Conservation (phyloP, 1,284 basidiomycete genomes). For the Ceratobasidium sp. region DNA sequence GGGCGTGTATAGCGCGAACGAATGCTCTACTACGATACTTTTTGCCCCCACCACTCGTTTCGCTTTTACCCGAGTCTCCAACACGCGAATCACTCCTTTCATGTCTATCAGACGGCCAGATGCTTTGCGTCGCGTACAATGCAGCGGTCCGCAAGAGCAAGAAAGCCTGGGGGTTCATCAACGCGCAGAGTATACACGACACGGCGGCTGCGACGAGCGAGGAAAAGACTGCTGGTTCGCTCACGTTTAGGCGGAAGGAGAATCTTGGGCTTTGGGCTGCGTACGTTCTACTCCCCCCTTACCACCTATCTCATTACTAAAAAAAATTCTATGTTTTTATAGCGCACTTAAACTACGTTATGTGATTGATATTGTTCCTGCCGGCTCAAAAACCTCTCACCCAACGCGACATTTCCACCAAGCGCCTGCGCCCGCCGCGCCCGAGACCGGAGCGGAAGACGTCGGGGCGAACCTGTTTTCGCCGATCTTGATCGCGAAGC, state of each 20-base stretch:
- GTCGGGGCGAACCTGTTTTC: conserved; percentile 55
- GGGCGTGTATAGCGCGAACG: conserved; percentile 67
- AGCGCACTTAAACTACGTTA: conserved; percentile 88
- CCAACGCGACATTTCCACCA: conserved; percentile 55
- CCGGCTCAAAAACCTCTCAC: conserved; percentile 47
- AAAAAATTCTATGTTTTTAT: conserved; percentile 37
- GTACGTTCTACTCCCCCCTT: conserved; percentile 64
- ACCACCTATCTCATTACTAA: conserved; percentile 4
- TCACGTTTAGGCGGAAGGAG: conserved; percentile 87
- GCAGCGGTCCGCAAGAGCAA: conserved; percentile 80
- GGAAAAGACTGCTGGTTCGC: conserved; percentile 63
- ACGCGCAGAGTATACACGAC: conserved; percentile 81
- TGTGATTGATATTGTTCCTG: conserved; percentile 64
- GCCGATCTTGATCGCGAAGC: conserved; percentile 77
- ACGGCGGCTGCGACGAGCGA: conserved; percentile 56
- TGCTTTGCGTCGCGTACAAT: conserved; percentile 87
- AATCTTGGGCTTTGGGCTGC: conserved; percentile 87
- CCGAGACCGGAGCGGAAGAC: conserved; percentile 50
- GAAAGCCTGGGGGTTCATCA: conserved; percentile 91
- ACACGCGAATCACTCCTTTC: conserved; percentile 62
- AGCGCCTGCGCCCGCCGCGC: conserved; percentile 54
- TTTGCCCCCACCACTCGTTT: conserved; percentile 60
- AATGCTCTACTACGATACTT: conserved; percentile 67
- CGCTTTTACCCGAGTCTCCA: conserved; percentile 60
- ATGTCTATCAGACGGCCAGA: conserved; percentile 80